A percentile compares a stretch with the other conserved stretches of the same genome.
phyloP scores from a whole-genome alignment of 2,329 filamentous ascomycete genomes.

The Sclerotinia glacialis region DNA sequence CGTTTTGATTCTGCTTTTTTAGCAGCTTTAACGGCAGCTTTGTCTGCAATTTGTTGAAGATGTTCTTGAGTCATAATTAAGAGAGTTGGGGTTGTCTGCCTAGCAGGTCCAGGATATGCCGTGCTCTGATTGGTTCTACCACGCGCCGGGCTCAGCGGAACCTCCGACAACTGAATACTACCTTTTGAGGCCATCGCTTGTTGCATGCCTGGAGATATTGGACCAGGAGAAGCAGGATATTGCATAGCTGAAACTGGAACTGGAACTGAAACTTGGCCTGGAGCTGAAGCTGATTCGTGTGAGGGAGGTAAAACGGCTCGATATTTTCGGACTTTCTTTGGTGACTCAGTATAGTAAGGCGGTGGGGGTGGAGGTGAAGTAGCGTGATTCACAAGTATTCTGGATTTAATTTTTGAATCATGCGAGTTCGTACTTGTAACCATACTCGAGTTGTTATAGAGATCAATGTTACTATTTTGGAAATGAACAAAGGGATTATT shows the following conservation, averaged over 20 bases:
- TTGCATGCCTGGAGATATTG: conserved; percentile 60
- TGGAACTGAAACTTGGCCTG: conserved; percentile 24
- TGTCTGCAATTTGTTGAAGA: conserved; percentile 18
- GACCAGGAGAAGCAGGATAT: conserved; percentile 57
- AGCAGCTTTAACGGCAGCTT: conserved; percentile 30
- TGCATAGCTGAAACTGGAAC: conserved; percentile 48
- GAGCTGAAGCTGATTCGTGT: conserved; percentile 43
- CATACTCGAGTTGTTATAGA: conserved; percentile 20
- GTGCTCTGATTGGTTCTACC: conserved; percentile 38
- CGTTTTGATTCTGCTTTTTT: conserved; percentile 44
- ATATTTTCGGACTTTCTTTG: conserved; percentile 43
- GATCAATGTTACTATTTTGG: conserved; percentile 21
- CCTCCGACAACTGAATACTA: conserved; percentile 58
- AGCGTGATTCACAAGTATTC: conserved; percentile 15
- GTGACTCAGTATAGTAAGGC: conserved; percentile 38
- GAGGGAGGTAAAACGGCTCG: conserved; percentile 57
- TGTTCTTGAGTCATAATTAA: conserved; percentile 23
- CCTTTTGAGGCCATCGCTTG: conserved; percentile 61
- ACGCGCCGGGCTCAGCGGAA: conserved; percentile 50
- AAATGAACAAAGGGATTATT: conserved; percentile 35
- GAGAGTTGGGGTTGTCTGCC: conserved; percentile 25
- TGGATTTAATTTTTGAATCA: conserved; percentile 6
- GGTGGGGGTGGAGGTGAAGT: conserved; percentile 28
- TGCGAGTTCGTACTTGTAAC: not conserved
- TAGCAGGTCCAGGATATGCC: conserved; percentile 34